Base-by-base conservation (phyloP, 31 red algal genomes). In the Porphyra umbilicalis region DNA sequence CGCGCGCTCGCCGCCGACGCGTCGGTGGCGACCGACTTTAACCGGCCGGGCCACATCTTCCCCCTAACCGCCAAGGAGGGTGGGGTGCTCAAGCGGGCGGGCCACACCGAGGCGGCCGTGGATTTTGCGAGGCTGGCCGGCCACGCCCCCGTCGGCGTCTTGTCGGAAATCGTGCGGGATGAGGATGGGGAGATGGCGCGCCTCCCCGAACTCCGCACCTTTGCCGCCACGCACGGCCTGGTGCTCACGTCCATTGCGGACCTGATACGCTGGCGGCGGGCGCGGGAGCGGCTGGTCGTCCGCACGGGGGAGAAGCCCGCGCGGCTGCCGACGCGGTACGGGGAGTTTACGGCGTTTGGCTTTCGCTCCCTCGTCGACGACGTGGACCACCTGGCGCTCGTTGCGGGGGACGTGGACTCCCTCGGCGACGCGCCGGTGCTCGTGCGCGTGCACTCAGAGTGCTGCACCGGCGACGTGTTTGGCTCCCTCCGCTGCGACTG, bases 401-500 rank as follows among this genome's bases (percentile, higher is more conserved):
- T 99, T 10, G 76, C 74, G 35, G 97, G 97, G 10, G 91, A 86
- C 33, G 80, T 79, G 38, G 35, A 79, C 18, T n/a, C 57, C 57
- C 25, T 82, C 37, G 44, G 76, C 32, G 86, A 96, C 46, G 91
- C 78, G 40, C 91, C 94, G 34, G 94, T 96, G 37, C 88, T 99
- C 32, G 97, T 99, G 14, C 81, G 97, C 10, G 97, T 99, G n/a
- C 97, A 99, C 79, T 96, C 93, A 9, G 97, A 99, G 83, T 99
- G 97, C 83, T 96, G 91, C 71, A 99, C 97, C 14, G 97, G 97
- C 36, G 97, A 99, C 80, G 91, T 99, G 38, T 99, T 99, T 76
- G 97, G 94, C 10, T 96, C 94, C n/a, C 75, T 94, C 82, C 91
- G 97, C 20, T 99, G 97, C 85, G 97, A 99, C 85, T 99, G 97